These are phyloP conservation scores for Gossypium australe DNA, from an alignment of 345 rosid species.

Conservation along the genomic window DNA sequence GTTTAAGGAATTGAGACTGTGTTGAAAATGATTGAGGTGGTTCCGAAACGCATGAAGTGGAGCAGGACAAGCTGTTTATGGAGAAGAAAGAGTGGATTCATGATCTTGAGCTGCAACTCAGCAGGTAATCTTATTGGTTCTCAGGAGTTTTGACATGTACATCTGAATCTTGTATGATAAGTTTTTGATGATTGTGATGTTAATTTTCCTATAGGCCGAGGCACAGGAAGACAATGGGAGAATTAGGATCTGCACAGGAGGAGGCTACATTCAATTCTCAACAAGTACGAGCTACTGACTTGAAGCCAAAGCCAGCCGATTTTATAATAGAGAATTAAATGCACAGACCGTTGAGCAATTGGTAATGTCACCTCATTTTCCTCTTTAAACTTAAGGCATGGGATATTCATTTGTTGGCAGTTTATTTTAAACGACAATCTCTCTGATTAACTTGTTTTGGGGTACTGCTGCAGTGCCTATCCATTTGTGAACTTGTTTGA, in stretches of 20 bases:
- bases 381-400: background rate
- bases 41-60: slow-evolving; percentile 4
- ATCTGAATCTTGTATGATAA: background rate
- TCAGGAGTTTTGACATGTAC: background rate
- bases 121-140: slow-evolving; percentile 41
- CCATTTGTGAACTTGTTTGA: background rate
- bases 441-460: background rate
- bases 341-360: slow-evolving; percentile 80
- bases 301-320: slow-evolving; percentile 96
- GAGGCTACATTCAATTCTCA: slow-evolving; percentile 51
- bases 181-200: slow-evolving; percentile 1
- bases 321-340: slow-evolving; percentile 66
- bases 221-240: slow-evolving; percentile 88
- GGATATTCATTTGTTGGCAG: background rate
- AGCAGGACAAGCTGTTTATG: slow-evolving; percentile 78
- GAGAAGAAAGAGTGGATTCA: slow-evolving; percentile 74
- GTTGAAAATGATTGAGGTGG: slow-evolving; percentile 87
- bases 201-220: slow-evolving; percentile 54
- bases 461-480: background rate
- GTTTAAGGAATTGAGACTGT: slow-evolving; percentile 83
- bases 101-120: slow-evolving; percentile 81
- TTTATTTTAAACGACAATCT: background rate
- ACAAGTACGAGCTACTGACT: slow-evolving; percentile 66
- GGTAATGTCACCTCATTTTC: slow-evolving; percentile 34
- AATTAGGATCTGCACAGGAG: slow-evolving; percentile 44